Evolutionary conservation across 2,329 filamentous ascomycete species (phyloP).

Genomic region (Lojkania enalia): DNA sequence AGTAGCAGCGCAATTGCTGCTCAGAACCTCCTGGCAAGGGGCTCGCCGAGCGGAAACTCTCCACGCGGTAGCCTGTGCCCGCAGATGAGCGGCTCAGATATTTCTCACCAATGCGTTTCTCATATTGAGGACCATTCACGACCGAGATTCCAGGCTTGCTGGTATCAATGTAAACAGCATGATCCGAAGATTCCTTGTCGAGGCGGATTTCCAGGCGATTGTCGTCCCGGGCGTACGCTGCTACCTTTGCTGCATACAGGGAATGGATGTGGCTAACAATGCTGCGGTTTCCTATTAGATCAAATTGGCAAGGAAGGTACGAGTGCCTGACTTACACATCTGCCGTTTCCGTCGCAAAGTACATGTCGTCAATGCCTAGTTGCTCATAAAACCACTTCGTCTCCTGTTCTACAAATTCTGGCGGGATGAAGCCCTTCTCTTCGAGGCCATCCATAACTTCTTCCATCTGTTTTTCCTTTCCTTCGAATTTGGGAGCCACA

Average conservation of each 20-base stretch:
- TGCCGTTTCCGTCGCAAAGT: constrained; percentile 88
- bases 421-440: constrained; percentile 83
- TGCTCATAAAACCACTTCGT: constrained; percentile 97
- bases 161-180: constrained; percentile 98
- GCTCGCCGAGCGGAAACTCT: constrained; percentile 93
- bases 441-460: constrained; percentile 77
- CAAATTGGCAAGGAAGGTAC: not conserved
- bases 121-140: constrained; percentile 82
- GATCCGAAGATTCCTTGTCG: constrained; percentile 92
- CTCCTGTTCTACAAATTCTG: constrained; percentile 79
- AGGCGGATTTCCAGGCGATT: constrained; percentile 92
- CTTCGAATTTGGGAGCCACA: constrained; percentile 89
- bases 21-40: constrained; percentile 74
- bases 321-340: constrained; percentile 58
- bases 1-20: constrained; percentile 92
- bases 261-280: constrained; percentile 95
- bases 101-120: constrained; percentile 91
- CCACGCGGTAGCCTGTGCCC: constrained; percentile 81
- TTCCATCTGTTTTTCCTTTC: constrained; percentile 89
- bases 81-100: constrained; percentile 80
- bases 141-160: constrained; percentile 83
- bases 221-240: constrained; percentile 88
- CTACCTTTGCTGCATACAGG: constrained; percentile 94
- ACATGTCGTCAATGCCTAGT: constrained; percentile 97
- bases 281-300: constrained; percentile 28